Conservation (phyloP, 352 stramenopile species). For the Pythium scleroteichum region DNA sequence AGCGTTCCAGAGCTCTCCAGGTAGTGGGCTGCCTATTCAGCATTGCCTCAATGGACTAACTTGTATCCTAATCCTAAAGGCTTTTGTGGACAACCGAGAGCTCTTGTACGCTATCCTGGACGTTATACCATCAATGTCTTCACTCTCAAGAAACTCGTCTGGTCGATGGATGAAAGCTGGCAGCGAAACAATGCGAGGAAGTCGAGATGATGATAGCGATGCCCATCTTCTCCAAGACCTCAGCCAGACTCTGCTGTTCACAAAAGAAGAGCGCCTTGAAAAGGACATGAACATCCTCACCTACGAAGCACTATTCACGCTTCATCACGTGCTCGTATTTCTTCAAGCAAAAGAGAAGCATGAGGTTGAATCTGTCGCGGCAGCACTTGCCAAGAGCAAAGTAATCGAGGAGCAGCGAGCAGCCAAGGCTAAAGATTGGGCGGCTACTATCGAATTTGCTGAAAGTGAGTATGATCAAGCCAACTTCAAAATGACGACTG, state of each 20-base stretch:
- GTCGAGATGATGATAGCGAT: conserved; percentile 12
- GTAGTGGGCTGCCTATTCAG: neutral
- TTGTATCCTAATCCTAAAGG: conserved; percentile 8
- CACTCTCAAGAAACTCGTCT: conserved; percentile 33
- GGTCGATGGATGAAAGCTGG: conserved; percentile 50
- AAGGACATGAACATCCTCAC: conserved; percentile 70
- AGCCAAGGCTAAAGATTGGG: conserved; percentile 16
- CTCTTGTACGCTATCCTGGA: conserved; percentile 54
- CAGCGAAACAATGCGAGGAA: neutral
- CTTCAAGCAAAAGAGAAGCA: conserved; percentile 34
- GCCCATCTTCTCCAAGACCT: conserved; percentile 13
- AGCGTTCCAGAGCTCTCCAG: conserved; percentile 57
- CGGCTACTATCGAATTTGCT: conserved; percentile 14
- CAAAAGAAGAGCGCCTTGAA: conserved; percentile 64
- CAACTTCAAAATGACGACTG: conserved; percentile 5
- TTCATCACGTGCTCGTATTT: conserved; percentile 63
- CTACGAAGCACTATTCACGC: conserved; percentile 65
- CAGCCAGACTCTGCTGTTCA: conserved; percentile 27
- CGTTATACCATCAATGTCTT: conserved; percentile 52
- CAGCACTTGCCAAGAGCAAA: conserved; percentile 3
- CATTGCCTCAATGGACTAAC: neutral
- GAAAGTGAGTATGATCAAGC: conserved; percentile 16
- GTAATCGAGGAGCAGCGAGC: conserved; percentile 6
- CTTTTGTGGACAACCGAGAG: conserved; percentile 51
- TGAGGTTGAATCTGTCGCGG: conserved; percentile 11